phyloP scores from a whole-genome alignment of 2,329 filamentous ascomycete species.

The Colletotrichum sp. region DNA sequence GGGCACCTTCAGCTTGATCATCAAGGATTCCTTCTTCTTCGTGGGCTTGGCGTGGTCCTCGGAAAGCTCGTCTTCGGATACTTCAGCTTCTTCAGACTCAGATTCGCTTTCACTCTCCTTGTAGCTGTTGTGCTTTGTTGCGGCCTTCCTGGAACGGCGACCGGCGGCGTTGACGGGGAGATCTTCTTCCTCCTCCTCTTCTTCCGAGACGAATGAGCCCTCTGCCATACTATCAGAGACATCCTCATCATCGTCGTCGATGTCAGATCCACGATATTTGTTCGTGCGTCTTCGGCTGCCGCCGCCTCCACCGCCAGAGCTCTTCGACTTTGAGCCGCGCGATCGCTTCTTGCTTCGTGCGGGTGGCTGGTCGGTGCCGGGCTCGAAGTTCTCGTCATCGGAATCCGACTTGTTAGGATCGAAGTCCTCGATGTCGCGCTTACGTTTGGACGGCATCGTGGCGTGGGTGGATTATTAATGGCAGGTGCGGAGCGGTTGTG shows the following conservation, averaged over 20 bases:
- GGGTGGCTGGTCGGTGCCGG: slow-evolving; percentile 48
- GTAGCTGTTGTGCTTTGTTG: slow-evolving; percentile 51
- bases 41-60: slow-evolving; percentile 25
- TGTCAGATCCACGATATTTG: slow-evolving; percentile 65
- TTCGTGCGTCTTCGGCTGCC: slow-evolving; percentile 38
- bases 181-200: slow-evolving; percentile 42
- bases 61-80: slow-evolving; percentile 27
- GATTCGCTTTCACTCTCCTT: slow-evolving; percentile 51
- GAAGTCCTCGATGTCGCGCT: slow-evolving; percentile 63
- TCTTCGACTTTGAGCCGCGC: slow-evolving; percentile 37
- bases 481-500: neutral
- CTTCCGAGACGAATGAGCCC: slow-evolving; percentile 51
- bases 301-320: slow-evolving; percentile 32
- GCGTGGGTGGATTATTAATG: neutral
- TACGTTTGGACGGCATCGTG: slow-evolving; percentile 59
- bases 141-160: slow-evolving; percentile 52
- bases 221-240: slow-evolving; percentile 59
- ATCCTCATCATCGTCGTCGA: slow-evolving; percentile 65
- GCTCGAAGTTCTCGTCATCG: slow-evolving; percentile 70
- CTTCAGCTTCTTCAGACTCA: slow-evolving; percentile 33
- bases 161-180: slow-evolving; percentile 52
- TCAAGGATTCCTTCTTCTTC: slow-evolving; percentile 31
- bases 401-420: slow-evolving; percentile 72
- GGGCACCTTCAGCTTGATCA: slow-evolving; percentile 52
- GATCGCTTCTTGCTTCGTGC: slow-evolving; percentile 43